Evolutionary conservation across 176 grass and related monocot genomes (phyloP), one percentile per base, ranked within the genome.

Genomic region (Cenchrus purpureus): DNA sequence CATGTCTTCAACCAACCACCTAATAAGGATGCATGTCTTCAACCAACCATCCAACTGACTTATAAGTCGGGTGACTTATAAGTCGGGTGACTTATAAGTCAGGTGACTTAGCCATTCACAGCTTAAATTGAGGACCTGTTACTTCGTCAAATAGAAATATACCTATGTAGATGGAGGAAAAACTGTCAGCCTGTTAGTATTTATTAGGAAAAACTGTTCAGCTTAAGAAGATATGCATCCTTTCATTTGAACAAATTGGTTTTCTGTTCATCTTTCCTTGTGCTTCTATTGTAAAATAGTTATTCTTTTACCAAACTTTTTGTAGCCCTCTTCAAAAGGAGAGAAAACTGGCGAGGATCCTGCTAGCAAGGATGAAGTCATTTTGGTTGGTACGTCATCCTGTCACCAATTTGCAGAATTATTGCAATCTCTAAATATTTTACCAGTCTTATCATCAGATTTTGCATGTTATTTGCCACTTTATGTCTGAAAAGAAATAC

Each of bases 371-470:
- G 92, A 94, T 86, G 82, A 73, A 80, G 52, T 31, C 9, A 67
- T 76, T 65, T 74, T 54, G 12, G 72, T 90, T 86, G 84, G 90
- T 95, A 77, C 4, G 93, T 85, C 51, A 28, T 75, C 71, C 22
- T 66, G 20, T 81, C 57, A 44, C 29, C 44, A 7, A 31, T 58
- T 48, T 80, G 54, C 20, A 69, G 22, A 80, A 44, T 54, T 75
- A 52, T 46, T 69, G 54, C 8, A 51, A 53, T 83, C 46, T 82
- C 7, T 66, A 20, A 43, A 86, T 52, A 73, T 42, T 78, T 83
- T 17, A 85, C 14, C 44, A 40, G 7, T 5, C 48, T 2, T 15
- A 3, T 72, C 67, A 83, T 74, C 67, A 60, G 12, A 52, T 79
- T 83, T 73, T 72, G 13, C 17, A 68, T 79, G 49, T 67, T 73